These are phyloP conservation scores for Quillaja saponaria DNA, from an alignment of 306 rosid genomes.

Conservation along the genomic window DNA sequence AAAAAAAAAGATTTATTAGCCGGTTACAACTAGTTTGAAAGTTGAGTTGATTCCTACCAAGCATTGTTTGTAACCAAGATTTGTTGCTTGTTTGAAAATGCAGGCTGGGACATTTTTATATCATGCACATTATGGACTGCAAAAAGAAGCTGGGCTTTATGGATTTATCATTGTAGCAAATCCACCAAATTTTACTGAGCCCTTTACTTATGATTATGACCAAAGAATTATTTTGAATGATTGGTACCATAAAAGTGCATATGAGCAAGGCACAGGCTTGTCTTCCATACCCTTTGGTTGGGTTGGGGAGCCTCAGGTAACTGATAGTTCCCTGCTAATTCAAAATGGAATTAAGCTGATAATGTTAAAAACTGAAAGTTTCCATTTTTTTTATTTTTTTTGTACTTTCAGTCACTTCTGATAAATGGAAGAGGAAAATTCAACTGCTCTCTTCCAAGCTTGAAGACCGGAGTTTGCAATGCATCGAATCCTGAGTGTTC, in stretches of 20 bases:
- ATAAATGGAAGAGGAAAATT: conserved; percentile 60
- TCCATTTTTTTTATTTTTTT: neutral
- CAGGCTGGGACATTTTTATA: conserved; percentile 58
- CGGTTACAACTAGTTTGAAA: too few species aligned
- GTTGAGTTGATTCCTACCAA: too few species aligned
- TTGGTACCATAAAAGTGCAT: conserved; percentile 50
- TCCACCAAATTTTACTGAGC: conserved; percentile 53
- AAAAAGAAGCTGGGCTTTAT: conserved; percentile 51
- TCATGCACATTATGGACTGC: conserved; percentile 68
- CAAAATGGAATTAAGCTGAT: neutral
- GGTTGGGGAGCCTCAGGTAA: conserved; percentile 60
- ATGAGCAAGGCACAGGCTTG: conserved; percentile 43
- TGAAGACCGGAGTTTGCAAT: conserved; percentile 33
- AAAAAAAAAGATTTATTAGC: too few species aligned
- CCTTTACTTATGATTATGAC: conserved; percentile 49
- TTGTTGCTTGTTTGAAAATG: neutral
- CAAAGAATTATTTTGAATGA: conserved; percentile 52
- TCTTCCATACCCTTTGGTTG: conserved; percentile 26
- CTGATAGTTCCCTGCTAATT: neutral
- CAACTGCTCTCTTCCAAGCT: conserved; percentile 41
- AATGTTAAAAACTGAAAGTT: neutral
- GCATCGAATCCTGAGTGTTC: conserved; percentile 43
- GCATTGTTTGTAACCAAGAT: neutral
- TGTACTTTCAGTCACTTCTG: conserved; percentile 47
- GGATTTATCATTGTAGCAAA: conserved; percentile 45